Evolutionary conservation across 441 rosid genomes (phyloP).

Genomic region (Gossypium trilobum): DNA sequence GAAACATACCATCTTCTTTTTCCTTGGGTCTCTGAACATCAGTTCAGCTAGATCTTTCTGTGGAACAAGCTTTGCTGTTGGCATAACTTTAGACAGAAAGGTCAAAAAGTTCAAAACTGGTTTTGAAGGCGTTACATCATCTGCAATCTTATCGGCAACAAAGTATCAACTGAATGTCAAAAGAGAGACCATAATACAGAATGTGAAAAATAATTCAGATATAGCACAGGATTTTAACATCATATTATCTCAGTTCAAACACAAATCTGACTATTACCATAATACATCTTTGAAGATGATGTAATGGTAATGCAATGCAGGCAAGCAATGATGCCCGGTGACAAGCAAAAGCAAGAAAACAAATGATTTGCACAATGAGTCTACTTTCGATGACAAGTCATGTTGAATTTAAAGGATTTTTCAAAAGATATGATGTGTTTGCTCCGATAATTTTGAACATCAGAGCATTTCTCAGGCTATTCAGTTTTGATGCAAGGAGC

Average conservation of each 20-base stretch:
- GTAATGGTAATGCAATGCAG: background rate
- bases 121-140: slow-evolving; percentile 57
- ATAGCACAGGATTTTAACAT: background rate
- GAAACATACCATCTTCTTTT: slow-evolving; percentile 57
- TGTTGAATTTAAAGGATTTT: background rate
- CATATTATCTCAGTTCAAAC: background rate
- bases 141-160: slow-evolving; percentile 62
- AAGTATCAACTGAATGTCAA: slow-evolving; percentile 18
- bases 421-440: background rate
- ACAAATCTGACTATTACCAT: background rate
- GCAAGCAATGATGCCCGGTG: background rate
- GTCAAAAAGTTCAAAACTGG: slow-evolving; percentile 46
- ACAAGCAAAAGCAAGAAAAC: background rate
- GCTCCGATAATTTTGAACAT: background rate
- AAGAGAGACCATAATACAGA: background rate
- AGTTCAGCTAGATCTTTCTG: slow-evolving; percentile 54
- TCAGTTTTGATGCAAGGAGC: background rate
- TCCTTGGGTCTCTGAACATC: slow-evolving; percentile 57
- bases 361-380: background rate
- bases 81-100: slow-evolving; percentile 44
- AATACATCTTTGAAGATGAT: background rate
- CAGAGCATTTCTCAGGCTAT: background rate
- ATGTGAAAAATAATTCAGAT: background rate
- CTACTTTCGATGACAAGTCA: background rate
- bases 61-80: slow-evolving; percentile 82